Evolutionary conservation across 768 basidiomycete genomes (phyloP).

Genomic region (Chalciporus pseudorubinellus): DNA sequence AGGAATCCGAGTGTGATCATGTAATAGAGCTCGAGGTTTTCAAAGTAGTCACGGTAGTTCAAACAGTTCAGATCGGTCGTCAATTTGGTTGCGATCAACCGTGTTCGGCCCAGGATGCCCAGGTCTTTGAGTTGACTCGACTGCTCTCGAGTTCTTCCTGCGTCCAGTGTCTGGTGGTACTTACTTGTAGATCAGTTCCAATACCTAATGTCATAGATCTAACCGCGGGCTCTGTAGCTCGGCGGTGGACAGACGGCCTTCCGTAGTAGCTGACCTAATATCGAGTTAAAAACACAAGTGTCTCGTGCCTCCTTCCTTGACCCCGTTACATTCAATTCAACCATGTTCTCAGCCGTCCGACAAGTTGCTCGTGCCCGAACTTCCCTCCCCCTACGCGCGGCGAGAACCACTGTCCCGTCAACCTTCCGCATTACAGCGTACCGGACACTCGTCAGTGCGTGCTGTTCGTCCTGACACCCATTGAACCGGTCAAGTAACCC

Average conservation of each 20-base stretch:
- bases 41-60: too few relatives aligned
- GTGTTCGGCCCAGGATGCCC: too few relatives aligned
- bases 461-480: neutral
- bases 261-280: neutral
- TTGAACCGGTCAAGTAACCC: neutral
- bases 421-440: conserved; percentile 5
- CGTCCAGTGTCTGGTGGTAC: too few relatives aligned
- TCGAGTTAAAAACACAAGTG: neutral
- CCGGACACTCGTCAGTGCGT: conserved; percentile 30
- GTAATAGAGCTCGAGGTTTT: too few relatives aligned
- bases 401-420: neutral
- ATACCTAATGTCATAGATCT: too few relatives aligned
- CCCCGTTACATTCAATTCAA: neutral
- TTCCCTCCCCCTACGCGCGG: conserved; percentile 3
- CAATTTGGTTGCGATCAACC: too few relatives aligned
- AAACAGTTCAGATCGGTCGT: too few relatives aligned
- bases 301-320: neutral
- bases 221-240: neutral
- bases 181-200: too few relatives aligned
- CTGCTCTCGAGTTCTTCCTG: too few relatives aligned
- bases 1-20: too few relatives aligned
- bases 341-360: conserved; percentile 20
- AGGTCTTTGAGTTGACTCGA: too few relatives aligned
- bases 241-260: neutral
- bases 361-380: conserved; percentile 14